A percentile compares a stretch with the other conserved stretches of the same genome.
Conservation (phyloP, 768 basidiomycete species). For the Russula ochroleuca region DNA sequence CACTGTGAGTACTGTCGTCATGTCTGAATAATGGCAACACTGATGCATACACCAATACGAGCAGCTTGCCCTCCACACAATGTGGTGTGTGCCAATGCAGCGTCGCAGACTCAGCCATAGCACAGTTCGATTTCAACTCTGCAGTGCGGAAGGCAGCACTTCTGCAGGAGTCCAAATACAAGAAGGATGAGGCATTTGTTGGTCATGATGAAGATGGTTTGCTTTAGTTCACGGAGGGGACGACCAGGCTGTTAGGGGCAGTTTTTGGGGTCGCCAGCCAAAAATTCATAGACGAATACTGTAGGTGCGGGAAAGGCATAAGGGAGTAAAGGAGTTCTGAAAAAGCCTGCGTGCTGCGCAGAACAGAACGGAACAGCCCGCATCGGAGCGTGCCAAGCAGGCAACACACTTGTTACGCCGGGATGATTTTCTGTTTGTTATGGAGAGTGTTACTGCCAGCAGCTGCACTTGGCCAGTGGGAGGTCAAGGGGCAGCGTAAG, state of each 20-base stretch:
- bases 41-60: constrained; percentile 42
- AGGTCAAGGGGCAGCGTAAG: too few relatives aligned
- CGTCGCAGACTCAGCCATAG: constrained; percentile 75
- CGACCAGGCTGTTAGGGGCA: constrained; percentile 83
- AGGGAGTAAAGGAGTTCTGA: constrained; percentile 56
- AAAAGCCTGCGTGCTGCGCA: constrained; percentile 25
- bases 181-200: constrained; percentile 57
- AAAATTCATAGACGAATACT: constrained; percentile 42
- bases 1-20: not conserved
- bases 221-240: too few relatives aligned
- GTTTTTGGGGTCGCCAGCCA: constrained; percentile 58
- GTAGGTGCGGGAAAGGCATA: constrained; percentile 49
- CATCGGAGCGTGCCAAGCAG: too few relatives aligned
- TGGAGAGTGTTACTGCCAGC: too few relatives aligned
- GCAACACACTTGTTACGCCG: too few relatives aligned
- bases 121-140: constrained; percentile 67
- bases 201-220: constrained; percentile 94
- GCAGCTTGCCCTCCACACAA: constrained; percentile 64
- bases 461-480: too few relatives aligned
- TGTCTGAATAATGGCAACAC: not conserved
- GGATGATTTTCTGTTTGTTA: too few relatives aligned
- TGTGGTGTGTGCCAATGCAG: constrained; percentile 50
- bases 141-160: constrained; percentile 44
- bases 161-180: constrained; percentile 46
- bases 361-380: constrained; percentile 57